These are phyloP conservation scores for Ramularia endophylla DNA, from an alignment of 2,329 filamentous ascomycete species.

Conservation along the genomic window DNA sequence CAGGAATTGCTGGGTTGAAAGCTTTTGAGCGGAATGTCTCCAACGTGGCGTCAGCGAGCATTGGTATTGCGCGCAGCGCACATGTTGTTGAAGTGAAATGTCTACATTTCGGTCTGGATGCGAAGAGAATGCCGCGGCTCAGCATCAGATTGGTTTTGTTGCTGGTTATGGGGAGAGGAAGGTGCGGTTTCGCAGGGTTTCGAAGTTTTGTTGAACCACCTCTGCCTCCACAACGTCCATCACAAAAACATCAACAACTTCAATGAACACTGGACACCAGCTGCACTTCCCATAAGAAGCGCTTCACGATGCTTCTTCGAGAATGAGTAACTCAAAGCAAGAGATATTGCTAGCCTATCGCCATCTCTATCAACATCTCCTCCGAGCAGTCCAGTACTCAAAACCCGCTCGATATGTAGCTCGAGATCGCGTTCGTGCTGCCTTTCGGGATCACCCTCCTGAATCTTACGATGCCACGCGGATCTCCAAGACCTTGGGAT, in stretches of 20 bases:
- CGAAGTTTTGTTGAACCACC: too few species aligned
- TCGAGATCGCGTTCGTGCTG: slow-evolving; percentile 48
- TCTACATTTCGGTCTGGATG: slow-evolving; percentile 12
- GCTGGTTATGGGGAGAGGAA: too few species aligned
- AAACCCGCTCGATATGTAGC: slow-evolving; percentile 60
- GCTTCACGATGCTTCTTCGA: neutral
- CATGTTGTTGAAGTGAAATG: slow-evolving; percentile 2
- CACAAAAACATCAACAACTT: too few species aligned
- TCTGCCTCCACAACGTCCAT: too few species aligned
- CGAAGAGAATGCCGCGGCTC: slow-evolving; percentile 6
- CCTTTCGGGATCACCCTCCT: slow-evolving; percentile 49
- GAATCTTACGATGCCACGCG: slow-evolving; percentile 45
- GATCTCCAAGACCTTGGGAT: slow-evolving; percentile 62
- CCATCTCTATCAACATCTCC: slow-evolving; percentile 57
- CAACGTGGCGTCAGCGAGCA: slow-evolving; percentile 24
- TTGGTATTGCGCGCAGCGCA: slow-evolving; percentile 16
- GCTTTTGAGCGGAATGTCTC: slow-evolving; percentile 48
- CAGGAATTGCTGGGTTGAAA: slow-evolving; percentile 49
- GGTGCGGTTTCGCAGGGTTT: too few species aligned
- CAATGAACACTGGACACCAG: too few species aligned
- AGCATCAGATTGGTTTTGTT: slow-evolving; percentile 12
- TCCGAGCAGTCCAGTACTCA: slow-evolving; percentile 68
- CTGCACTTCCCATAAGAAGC: too few species aligned
- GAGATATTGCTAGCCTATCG: slow-evolving; percentile 49
- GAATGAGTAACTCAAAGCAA: slow-evolving; percentile 9